Percentiles rank a stretch among this genome's conserved stretches.
Evolutionary conservation across 1,284 basidiomycete species (phyloP).

Genomic region (Inonotus hispidus): DNA sequence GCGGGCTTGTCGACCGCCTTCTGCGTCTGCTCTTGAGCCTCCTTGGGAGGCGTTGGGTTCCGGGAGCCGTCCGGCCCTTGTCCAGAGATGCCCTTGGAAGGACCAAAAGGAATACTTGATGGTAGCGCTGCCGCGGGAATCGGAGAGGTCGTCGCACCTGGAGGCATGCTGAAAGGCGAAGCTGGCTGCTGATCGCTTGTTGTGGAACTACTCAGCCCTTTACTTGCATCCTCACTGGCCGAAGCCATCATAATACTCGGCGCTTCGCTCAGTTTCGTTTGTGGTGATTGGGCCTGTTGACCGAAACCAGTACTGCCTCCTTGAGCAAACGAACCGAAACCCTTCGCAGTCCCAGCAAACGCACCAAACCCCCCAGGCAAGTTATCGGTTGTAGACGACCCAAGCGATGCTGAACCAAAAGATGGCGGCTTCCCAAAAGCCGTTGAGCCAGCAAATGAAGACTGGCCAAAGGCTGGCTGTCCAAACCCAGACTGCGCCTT

Average conservation of each 20-base stretch:
- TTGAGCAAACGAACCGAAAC: slow-evolving; percentile 30
- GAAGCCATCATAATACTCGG: slow-evolving; percentile 15
- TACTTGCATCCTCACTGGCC: slow-evolving; percentile 2
- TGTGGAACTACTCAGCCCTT: not conserved
- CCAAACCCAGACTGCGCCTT: slow-evolving; percentile 35
- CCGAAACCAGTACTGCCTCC: slow-evolving; percentile 29
- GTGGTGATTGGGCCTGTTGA: slow-evolving; percentile 9
- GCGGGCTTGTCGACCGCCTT: slow-evolving; percentile 7
- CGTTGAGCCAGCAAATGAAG: slow-evolving; percentile 15
- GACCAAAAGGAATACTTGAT: not conserved
- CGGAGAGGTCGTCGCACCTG: not conserved
- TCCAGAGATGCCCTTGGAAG: not conserved
- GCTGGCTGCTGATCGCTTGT: not conserved
- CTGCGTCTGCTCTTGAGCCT: not conserved
- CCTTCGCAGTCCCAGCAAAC: slow-evolving; percentile 20
- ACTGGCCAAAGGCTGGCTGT: slow-evolving; percentile 28
- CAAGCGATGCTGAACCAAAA: slow-evolving; percentile 23
- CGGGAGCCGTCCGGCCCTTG: not conserved
- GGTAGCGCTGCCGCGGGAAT: not conserved
- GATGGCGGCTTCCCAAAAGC: slow-evolving; percentile 22
- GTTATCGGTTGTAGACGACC: slow-evolving; percentile 2
- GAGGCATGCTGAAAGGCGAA: not conserved
- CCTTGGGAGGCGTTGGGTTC: not conserved
- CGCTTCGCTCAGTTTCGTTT: slow-evolving; percentile 15
- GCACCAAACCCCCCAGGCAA: slow-evolving; percentile 10